phyloP scores from a whole-genome alignment of 2,329 filamentous ascomycete genomes.

The Ascochyta lentis region DNA sequence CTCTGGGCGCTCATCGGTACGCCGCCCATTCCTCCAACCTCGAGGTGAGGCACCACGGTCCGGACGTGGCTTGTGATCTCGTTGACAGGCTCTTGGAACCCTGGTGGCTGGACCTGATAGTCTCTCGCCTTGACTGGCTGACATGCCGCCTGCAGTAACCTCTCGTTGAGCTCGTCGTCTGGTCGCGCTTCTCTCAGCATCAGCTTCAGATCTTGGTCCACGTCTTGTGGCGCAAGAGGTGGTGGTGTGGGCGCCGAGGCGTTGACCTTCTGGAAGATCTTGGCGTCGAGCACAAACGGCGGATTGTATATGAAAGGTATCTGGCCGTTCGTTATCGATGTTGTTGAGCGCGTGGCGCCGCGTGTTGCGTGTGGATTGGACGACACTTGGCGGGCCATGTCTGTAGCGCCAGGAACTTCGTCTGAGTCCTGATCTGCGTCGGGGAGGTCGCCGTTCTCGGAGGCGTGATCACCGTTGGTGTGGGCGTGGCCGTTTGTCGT shows the following conservation, averaged over 20 bases:
- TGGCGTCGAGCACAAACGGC: slow-evolving; percentile 54
- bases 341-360: slow-evolving; percentile 60
- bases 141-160: slow-evolving; percentile 45
- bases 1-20: slow-evolving; percentile 52
- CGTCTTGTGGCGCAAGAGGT: slow-evolving; percentile 51
- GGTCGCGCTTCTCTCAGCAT: slow-evolving; percentile 51
- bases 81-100: slow-evolving; percentile 37
- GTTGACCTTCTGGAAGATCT: slow-evolving; percentile 55
- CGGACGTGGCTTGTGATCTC: slow-evolving; percentile 45
- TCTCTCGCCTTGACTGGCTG: slow-evolving; percentile 42
- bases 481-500: slow-evolving; percentile 40
- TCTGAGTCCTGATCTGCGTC: slow-evolving; percentile 48
- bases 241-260: slow-evolving; percentile 57
- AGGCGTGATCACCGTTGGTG: slow-evolving; percentile 46
- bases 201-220: slow-evolving; percentile 58
- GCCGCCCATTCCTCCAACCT: slow-evolving; percentile 41
- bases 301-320: slow-evolving; percentile 52
- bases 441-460: slow-evolving; percentile 47
- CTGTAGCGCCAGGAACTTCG: slow-evolving; percentile 54
- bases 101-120: slow-evolving; percentile 45
- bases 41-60: slow-evolving; percentile 41
- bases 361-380: slow-evolving; percentile 63
- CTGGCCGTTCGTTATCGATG: slow-evolving; percentile 51
- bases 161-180: slow-evolving; percentile 49
- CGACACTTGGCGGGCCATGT: slow-evolving; percentile 67